These are phyloP conservation scores for Stenocarpella maydis DNA, from an alignment of 2,329 filamentous ascomycete species.

Conservation along the genomic window DNA sequence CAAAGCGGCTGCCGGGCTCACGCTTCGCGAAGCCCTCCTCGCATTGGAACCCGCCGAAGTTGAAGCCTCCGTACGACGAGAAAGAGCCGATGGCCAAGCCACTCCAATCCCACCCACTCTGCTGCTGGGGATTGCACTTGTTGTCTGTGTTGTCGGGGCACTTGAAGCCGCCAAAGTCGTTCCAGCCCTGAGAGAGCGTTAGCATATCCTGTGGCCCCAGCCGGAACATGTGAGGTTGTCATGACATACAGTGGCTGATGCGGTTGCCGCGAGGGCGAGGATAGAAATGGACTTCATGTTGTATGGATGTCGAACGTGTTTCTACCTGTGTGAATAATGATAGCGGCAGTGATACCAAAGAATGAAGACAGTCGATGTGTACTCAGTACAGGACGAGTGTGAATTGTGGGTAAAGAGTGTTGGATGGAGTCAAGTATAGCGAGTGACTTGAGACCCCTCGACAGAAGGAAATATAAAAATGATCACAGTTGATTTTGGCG, in stretches of 20 bases:
- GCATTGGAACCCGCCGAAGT: conserved; percentile 78
- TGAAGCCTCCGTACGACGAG: conserved; percentile 73
- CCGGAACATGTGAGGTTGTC: neutral
- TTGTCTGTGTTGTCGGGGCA: conserved; percentile 79
- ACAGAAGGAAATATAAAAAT: conserved; percentile 43
- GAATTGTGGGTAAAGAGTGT: conserved; percentile 40
- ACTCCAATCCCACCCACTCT: conserved; percentile 75
- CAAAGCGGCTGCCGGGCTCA: conserved; percentile 52
- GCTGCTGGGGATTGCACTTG: conserved; percentile 76
- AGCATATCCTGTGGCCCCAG: neutral
- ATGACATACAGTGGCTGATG: conserved; percentile 54
- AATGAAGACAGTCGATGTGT: conserved; percentile 30
- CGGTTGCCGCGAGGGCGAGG: conserved; percentile 61
- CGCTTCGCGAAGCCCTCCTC: conserved; percentile 65
- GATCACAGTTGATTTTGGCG: conserved; percentile 30
- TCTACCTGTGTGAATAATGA: conserved; percentile 16
- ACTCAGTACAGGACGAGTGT: conserved; percentile 39
- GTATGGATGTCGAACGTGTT: conserved; percentile 38
- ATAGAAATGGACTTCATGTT: conserved; percentile 63
- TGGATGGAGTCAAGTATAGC: conserved; percentile 56
- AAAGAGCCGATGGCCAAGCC: conserved; percentile 70
- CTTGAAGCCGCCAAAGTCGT: conserved; percentile 60
- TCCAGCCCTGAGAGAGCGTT: conserved; percentile 37
- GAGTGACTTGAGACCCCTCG: conserved; percentile 62
- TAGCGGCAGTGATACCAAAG: conserved; percentile 17